Base-by-base conservation (phyloP, 129 eudicot species). In the Saussurea involucrata region DNA sequence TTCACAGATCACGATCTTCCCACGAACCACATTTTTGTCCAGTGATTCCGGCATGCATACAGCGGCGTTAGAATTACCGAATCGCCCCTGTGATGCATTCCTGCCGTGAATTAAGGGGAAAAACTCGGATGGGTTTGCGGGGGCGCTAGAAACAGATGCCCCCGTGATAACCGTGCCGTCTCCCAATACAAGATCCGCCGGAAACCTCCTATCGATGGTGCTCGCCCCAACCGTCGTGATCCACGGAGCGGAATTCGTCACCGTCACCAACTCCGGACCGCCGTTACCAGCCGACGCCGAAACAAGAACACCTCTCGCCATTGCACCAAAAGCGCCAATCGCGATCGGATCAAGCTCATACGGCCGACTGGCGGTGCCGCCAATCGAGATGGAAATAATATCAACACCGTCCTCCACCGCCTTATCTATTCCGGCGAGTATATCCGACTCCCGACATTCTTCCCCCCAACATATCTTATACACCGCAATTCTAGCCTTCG, bases 231-330 rank as follows among this genome's bases (percentile, higher is more conserved):
- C 86, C 0, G 97, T 88, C 0, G 88, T 90, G 66, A 92, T 86
- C 99, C 97, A 95, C 6, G 99, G 99, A n/a, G 99, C 92, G 0
- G 78, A 72, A 46, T 95, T 95, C 1, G 87, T 76, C 32, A 90
- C 91, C 6, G 95, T 83, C 73, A 36, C 60, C 6, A 4, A 3
- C 18, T 21, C 63, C 0, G 97, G 97, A 7, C 99, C 99, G 0
- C 81, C 77, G 25, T 95, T 95, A 5, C 99, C 99, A 0, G 96
- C 97, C 0, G 99, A 82, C 66, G 95, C 94, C 0, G 99, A 92
- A 57, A 95, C 87, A 5, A 95, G 34, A 69, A 92, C 82, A 5
- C 99, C 97, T 76, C 72, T 85, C 57, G 86, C 82, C 88, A 85
- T 82, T 0, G 97, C 99, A 12, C 89, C 95, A 46, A 89, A 95